Evolutionary conservation across 202 grass and related monocot genomes (phyloP).

Genomic region (Carex sylvatica): DNA sequence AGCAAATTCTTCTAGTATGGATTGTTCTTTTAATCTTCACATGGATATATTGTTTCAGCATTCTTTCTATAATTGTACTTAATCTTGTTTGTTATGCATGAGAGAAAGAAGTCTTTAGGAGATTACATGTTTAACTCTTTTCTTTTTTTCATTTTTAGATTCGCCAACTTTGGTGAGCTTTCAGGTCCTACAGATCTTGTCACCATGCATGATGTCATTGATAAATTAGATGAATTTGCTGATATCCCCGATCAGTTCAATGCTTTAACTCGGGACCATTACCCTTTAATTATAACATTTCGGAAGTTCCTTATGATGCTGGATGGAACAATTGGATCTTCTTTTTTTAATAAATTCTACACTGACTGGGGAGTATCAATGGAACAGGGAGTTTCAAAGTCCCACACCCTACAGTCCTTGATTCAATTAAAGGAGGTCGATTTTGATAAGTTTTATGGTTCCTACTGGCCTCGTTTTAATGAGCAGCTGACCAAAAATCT

Average conservation of each 20-base stretch:
- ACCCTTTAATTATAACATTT: constrained; percentile 72
- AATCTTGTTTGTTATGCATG: neutral
- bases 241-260: constrained; percentile 61
- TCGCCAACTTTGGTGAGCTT: constrained; percentile 36
- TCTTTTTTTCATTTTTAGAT: constrained; percentile 34
- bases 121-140: neutral
- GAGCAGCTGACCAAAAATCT: constrained; percentile 59
- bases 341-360: constrained; percentile 66
- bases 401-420: constrained; percentile 40
- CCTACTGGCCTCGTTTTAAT: constrained; percentile 78
- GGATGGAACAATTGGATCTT: constrained; percentile 61
- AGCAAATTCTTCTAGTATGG: neutral
- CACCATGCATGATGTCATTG: constrained; percentile 54
- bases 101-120: neutral
- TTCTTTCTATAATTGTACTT: neutral
- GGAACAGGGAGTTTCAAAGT: constrained; percentile 48
- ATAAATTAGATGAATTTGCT: constrained; percentile 51
- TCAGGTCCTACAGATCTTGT: constrained; percentile 32
- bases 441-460: constrained; percentile 65
- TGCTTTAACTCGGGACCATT: constrained; percentile 35
- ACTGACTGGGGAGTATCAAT: constrained; percentile 32
- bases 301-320: constrained; percentile 84
- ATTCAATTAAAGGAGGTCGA: constrained; percentile 73
- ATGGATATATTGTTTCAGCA: neutral
- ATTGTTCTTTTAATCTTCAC: neutral